Evolutionary conservation across 2,329 filamentous ascomycete species (phyloP).

Genomic region (Xylariaceae sp.): DNA sequence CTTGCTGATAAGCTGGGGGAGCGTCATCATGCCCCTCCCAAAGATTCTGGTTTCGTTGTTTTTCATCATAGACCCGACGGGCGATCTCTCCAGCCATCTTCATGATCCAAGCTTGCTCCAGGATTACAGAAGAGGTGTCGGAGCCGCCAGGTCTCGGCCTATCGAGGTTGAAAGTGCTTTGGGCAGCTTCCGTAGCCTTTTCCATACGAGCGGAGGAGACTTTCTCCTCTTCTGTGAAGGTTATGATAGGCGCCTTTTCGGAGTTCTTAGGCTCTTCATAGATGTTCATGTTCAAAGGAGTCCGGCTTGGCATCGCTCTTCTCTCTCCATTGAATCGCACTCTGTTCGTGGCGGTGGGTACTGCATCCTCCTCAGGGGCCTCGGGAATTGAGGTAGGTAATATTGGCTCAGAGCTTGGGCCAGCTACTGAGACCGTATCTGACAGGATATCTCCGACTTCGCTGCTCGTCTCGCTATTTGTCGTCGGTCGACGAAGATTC

Average conservation of each 20-base stretch:
- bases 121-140: conserved; percentile 56
- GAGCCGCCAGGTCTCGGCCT: conserved; percentile 36
- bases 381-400: conserved; percentile 55
- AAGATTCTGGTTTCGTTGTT: conserved; percentile 52
- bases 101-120: conserved; percentile 81
- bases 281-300: conserved; percentile 33
- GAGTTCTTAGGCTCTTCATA: conserved; percentile 26
- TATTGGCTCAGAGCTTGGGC: conserved; percentile 59
- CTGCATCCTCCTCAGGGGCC: conserved; percentile 50
- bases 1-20: conserved; percentile 59
- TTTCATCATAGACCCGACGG: conserved; percentile 81
- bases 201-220: conserved; percentile 20
- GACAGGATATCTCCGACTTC: conserved; percentile 50
- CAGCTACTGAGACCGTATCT: conserved; percentile 51
- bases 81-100: conserved; percentile 95
- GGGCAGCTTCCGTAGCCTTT: conserved; percentile 21
- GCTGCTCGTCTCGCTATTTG: conserved; percentile 46
- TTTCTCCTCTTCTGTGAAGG: conserved; percentile 12
- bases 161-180: conserved; percentile 27
- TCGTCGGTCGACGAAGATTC: conserved; percentile 66
- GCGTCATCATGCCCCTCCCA: conserved; percentile 55
- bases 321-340: conserved; percentile 39
- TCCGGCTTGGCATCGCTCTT: conserved; percentile 28
- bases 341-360: conserved; percentile 30
- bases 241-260: conserved; percentile 13